A percentile compares a stretch with the other conserved stretches of the same genome.
phyloP scores from a whole-genome alignment of 164 flowering plant genomes.

The Stephania cephalantha region DNA sequence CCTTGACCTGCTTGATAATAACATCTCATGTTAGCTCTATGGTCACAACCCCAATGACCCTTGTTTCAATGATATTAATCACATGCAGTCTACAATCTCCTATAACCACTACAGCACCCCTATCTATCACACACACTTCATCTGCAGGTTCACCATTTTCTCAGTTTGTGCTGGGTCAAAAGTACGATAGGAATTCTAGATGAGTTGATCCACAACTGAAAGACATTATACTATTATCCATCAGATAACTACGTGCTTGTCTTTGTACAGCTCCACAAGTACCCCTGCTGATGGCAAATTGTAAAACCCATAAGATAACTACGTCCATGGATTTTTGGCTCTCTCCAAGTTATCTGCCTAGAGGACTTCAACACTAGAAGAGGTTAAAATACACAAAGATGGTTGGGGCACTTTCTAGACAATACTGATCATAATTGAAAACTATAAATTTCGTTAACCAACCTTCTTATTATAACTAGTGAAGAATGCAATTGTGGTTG shows the following conservation, averaged over 20 bases:
- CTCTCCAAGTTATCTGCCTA: too few relatives aligned
- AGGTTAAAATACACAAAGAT: too few relatives aligned
- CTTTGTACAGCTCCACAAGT: neutral
- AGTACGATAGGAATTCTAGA: too few relatives aligned
- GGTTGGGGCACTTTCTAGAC: too few relatives aligned
- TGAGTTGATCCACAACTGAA: too few relatives aligned
- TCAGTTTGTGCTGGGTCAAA: neutral
- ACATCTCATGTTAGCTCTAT: neutral
- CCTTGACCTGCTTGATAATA: neutral
- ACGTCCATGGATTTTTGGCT: too few relatives aligned
- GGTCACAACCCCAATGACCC: neutral
- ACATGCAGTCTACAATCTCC: neutral
- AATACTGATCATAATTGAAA: too few relatives aligned
- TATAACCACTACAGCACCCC: neutral
- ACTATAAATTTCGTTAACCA: too few relatives aligned
- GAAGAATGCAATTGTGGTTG: too few relatives aligned
- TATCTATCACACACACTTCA: neutral
- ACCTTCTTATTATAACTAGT: too few relatives aligned
- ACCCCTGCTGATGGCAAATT: neutral
- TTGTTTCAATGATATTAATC: neutral
- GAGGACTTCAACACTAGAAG: too few relatives aligned
- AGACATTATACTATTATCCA: neutral
- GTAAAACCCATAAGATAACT: too few relatives aligned
- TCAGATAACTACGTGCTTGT: neutral
- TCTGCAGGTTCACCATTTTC: neutral